These are phyloP conservation scores for Friedmanniomyces endolithicus DNA, from an alignment of 495 filamentous ascomycete species.

Conservation along the genomic window DNA sequence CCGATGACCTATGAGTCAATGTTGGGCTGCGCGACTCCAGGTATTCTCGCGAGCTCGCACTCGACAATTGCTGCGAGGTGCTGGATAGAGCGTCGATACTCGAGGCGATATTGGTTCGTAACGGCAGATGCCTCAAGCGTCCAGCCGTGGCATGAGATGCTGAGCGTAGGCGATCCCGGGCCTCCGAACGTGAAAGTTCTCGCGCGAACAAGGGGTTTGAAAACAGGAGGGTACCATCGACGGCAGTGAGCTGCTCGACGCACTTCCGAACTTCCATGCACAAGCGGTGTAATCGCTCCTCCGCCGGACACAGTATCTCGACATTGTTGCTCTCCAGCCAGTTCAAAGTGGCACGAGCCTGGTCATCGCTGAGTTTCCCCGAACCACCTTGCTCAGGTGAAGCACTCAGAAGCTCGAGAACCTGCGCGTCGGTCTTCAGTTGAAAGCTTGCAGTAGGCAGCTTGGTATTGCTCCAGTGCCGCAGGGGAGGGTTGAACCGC, in stretches of 20 bases:
- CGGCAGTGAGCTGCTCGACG: constrained; percentile 71
- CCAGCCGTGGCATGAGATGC: constrained; percentile 56
- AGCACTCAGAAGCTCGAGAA: constrained; percentile 78
- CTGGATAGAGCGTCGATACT: constrained; percentile 14
- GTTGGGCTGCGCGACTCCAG: constrained; percentile 55
- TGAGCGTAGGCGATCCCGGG: constrained; percentile 33
- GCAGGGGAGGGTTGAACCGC: constrained; percentile 12
- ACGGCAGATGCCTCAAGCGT: background rate
- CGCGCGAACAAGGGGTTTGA: constrained; percentile 77
- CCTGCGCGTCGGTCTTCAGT: constrained; percentile 71
- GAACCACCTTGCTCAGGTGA: constrained; percentile 73
- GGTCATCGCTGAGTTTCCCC: constrained; percentile 93
- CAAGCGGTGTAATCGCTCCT: constrained; percentile 91
- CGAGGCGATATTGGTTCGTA: constrained; percentile 4
- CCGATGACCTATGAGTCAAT: constrained; percentile 61
- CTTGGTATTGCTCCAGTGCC: constrained; percentile 32
- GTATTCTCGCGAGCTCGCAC: constrained; percentile 49
- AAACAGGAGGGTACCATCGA: constrained; percentile 83
- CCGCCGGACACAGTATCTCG: constrained; percentile 90
- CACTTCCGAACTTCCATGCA: constrained; percentile 82
- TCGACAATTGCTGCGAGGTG: constrained; percentile 12
- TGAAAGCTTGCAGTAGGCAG: constrained; percentile 56
- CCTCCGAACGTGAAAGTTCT: constrained; percentile 33
- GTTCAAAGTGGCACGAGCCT: constrained; percentile 70
- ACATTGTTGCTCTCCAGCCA: constrained; percentile 74